Conservation (phyloP, 495 filamentous ascomycete species). For the Terfezia boudieri region DNA sequence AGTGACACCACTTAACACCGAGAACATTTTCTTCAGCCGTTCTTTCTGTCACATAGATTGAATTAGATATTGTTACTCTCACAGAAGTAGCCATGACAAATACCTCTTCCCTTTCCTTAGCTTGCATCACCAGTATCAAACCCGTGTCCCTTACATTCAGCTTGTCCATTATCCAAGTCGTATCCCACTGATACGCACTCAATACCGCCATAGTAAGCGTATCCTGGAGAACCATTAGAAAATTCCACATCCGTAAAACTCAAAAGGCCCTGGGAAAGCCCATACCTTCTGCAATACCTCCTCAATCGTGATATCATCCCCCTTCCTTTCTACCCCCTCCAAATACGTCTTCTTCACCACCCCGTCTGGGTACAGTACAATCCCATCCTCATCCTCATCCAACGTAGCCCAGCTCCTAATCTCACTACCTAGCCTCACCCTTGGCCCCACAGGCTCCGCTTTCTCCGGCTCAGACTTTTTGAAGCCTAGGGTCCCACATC, state of each 20-base stretch:
- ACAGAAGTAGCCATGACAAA: neutral
- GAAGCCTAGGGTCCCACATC: too few species aligned
- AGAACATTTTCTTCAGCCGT: neutral
- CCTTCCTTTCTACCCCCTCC: slow-evolving; percentile 11
- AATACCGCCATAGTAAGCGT: slow-evolving; percentile 55
- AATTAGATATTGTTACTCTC: too few species aligned
- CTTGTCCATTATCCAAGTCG: slow-evolving; percentile 46
- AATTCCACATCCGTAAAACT: neutral
- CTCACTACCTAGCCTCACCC: neutral
- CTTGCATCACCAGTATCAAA: slow-evolving; percentile 47
- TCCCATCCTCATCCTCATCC: neutral
- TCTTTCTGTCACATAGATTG: neutral
- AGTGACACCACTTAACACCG: neutral
- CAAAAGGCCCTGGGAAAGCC: neutral
- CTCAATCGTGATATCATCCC: slow-evolving; percentile 69
- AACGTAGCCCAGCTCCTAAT: neutral
- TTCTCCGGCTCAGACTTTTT: too few species aligned
- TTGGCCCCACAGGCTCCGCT: too few species aligned
- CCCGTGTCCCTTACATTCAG: slow-evolving; percentile 30
- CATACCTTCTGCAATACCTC: slow-evolving; percentile 49
- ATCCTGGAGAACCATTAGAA: slow-evolving; percentile 5
- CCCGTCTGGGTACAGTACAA: slow-evolving; percentile 42
- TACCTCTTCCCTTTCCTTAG: slow-evolving; percentile 26
- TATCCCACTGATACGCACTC: slow-evolving; percentile 72
- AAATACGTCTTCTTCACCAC: slow-evolving; percentile 68